Evolutionary conservation across 192 early-diverging fungal species (phyloP).

Genomic region (Diversispora eburnea): DNA sequence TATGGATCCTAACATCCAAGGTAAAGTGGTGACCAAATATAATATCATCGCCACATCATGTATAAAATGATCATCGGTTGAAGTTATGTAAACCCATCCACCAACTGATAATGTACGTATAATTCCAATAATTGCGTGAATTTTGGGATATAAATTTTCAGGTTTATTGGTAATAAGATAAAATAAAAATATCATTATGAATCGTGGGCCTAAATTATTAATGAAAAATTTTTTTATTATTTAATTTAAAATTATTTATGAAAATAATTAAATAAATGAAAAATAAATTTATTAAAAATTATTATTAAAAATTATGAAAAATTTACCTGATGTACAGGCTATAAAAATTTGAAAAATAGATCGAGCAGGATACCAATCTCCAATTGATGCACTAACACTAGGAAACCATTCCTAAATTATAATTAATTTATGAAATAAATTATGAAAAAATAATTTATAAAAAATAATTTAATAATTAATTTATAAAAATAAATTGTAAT

Average conservation of each 20-base stretch:
- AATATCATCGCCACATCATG: slow-evolving; percentile 81
- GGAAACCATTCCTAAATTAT: slow-evolving; percentile 67
- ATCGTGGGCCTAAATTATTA: not conserved
- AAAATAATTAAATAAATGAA: no score
- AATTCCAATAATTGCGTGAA: slow-evolving; percentile 34
- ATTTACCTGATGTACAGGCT: slow-evolving; percentile 62
- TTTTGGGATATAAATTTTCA: not conserved
- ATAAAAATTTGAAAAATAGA: slow-evolving; percentile 76
- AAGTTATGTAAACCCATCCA: slow-evolving; percentile 82
- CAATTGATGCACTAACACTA: slow-evolving; percentile 76
- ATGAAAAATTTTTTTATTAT: not conserved
- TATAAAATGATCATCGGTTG: slow-evolving; percentile 71
- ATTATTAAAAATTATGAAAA: not conserved
- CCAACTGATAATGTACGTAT: slow-evolving; percentile 74
- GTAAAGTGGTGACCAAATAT: slow-evolving; percentile 73
- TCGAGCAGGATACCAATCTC: slow-evolving; percentile 74
- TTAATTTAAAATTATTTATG: not conserved
- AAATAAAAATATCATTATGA: not conserved
- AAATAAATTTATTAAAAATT: not conserved
- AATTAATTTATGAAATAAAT: not conserved
- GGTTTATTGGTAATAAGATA: not conserved
- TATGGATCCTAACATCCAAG: slow-evolving; percentile 66
- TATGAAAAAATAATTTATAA: not conserved
- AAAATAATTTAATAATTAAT: not conserved
- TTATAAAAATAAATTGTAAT: not conserved